These are phyloP conservation scores for Phoma sp. DNA, from an alignment of 2,329 filamentous ascomycete genomes.

Conservation along the genomic window DNA sequence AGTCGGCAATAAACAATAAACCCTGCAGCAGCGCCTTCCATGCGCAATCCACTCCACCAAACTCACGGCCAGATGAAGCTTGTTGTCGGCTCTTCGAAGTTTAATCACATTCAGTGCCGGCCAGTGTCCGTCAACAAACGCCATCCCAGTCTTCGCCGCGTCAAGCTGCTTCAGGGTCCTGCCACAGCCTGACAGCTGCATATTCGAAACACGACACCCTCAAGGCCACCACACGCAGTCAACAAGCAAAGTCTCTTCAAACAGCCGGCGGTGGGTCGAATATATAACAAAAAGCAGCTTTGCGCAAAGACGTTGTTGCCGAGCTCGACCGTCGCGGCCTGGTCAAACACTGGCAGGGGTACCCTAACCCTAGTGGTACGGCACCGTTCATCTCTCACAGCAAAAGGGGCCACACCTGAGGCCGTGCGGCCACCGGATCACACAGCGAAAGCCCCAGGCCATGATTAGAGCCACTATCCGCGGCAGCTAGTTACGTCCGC, in stretches of 20 bases:
- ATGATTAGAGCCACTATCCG: slow-evolving; percentile 30
- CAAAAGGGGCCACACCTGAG: slow-evolving; percentile 40
- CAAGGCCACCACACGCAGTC: slow-evolving; percentile 2
- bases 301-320: slow-evolving; percentile 17
- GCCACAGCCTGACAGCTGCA: slow-evolving; percentile 4
- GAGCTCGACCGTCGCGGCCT: slow-evolving; percentile 19
- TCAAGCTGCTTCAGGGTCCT: slow-evolving; percentile 10
- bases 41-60: slow-evolving; percentile 6
- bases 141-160: background rate
- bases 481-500: slow-evolving; percentile 34
- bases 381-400: slow-evolving; percentile 30
- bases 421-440: slow-evolving; percentile 36
- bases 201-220: slow-evolving; percentile 6
- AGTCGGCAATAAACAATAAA: slow-evolving; percentile 7
- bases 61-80: slow-evolving; percentile 13
- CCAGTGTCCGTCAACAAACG: slow-evolving; percentile 8
- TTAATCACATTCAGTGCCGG: slow-evolving; percentile 3
- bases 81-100: slow-evolving; percentile 10
- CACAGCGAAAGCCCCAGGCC: slow-evolving; percentile 35
- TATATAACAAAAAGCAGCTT: slow-evolving; percentile 18
- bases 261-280: slow-evolving; percentile 10
- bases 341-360: slow-evolving; percentile 26
- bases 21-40: slow-evolving; percentile 9
- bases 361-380: slow-evolving; percentile 21
- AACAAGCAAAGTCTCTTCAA: slow-evolving; percentile 11